Conservation (phyloP, 169 alveolate genomes). For the Eimeria sp. region DNA sequence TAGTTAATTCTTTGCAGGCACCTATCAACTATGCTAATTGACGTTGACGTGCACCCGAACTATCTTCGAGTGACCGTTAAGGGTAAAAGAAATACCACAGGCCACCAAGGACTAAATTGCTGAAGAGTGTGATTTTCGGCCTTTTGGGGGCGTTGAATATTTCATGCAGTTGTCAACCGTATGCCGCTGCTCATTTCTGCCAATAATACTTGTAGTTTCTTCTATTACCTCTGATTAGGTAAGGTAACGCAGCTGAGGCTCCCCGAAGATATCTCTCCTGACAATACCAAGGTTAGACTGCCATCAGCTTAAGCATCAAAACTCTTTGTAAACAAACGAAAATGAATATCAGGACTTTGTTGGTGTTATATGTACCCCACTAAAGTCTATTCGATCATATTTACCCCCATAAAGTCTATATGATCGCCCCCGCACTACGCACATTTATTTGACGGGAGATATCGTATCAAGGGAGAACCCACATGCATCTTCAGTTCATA, state of each 20-base stretch:
- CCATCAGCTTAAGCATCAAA: background rate
- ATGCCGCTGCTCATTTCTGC: background rate
- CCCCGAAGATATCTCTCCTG: constrained; percentile 74
- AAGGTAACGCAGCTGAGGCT: constrained; percentile 78
- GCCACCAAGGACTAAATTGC: background rate
- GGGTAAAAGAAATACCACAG: constrained; percentile 8
- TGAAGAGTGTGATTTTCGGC: background rate
- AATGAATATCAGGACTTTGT: background rate
- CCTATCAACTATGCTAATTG: constrained; percentile 92
- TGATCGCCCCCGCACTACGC: background rate
- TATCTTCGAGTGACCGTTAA: constrained; percentile 87
- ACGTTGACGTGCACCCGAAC: constrained; percentile 93
- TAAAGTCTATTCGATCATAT: background rate
- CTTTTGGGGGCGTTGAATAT: background rate
- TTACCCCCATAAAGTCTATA: background rate
- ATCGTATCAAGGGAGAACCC: background rate
- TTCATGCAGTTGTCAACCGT: background rate
- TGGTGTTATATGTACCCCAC: background rate
- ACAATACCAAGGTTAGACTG: constrained; percentile 35
- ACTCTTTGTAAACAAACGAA: background rate
- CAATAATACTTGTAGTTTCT: background rate
- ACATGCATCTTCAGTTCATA: too few species aligned
- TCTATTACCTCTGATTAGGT: background rate
- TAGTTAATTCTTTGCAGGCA: constrained; percentile 64
- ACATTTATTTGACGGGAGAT: too few species aligned